Base-by-base conservation (phyloP, 495 filamentous ascomycete genomes). In the Hyaloscypha finlandica region DNA sequence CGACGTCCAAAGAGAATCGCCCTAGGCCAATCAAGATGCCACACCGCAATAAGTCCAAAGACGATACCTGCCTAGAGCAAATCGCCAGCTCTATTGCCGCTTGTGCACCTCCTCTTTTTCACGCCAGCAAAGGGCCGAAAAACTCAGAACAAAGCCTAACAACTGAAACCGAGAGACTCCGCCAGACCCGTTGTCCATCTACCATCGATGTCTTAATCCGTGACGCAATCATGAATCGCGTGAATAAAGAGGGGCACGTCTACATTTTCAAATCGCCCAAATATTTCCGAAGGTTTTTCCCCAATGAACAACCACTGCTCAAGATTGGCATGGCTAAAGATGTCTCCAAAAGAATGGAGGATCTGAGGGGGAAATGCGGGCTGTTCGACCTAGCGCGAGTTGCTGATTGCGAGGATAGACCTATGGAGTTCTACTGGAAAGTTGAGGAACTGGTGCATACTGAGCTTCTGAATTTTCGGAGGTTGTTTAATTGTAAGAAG, bases 401-500 rank as follows among this genome's bases (percentile, higher is more conserved):
- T 12, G 1, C 16, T 20, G 63, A 65, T 65, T 19, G n/a, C n/a
- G 29, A 65, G 37, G 54, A 57, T 16, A 11, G 12, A 8, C 19
- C 29, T 19, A 16, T 42, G 6, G n/a, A 12, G 39, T 45, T n/a
- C 5, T 65, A 65, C 53, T 58, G 12, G 32, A 65, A 59, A 31
- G 35, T 65, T 25, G 63, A 65, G 35, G 22, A 65, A 25, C n/a
- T 65, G 19, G 63, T 59, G 39, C 63, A 65, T 31, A 30, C 5
- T 31, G 63, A 65, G 54, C 53, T 65, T 39, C 3, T 12, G 25
- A 57, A 65, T 22, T 59, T 58, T 30, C 29, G 25, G 32, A 8
- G 16, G 3, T 19, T 22, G 19, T 65, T 58, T 45, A 37, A 45
- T 12, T 65, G 63, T 33, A 45, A 45, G 51, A 64, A 64, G 31